phyloP scores from a whole-genome alignment of 1,284 basidiomycete genomes.

The Melampsora abietis-canadensis region DNA sequence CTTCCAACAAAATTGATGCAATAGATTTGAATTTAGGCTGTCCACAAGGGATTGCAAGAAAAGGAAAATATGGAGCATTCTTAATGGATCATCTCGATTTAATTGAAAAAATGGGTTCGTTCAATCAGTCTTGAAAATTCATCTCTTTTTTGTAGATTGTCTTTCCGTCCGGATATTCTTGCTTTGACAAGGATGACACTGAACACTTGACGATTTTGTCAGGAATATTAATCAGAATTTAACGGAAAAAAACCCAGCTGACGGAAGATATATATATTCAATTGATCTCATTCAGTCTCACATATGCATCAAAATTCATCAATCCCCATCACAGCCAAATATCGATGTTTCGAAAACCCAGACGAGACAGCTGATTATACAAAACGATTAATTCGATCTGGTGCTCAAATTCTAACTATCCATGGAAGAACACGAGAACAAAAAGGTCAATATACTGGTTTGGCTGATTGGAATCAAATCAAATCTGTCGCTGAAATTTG shows the following conservation, averaged over 20 bases:
- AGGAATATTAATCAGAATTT: too few relatives aligned
- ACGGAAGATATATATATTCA: too few relatives aligned
- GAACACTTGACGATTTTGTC: background rate
- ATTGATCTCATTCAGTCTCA: slow-evolving; percentile 62
- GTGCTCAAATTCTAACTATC: slow-evolving; percentile 90
- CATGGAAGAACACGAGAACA: slow-evolving; percentile 89
- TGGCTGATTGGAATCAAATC: slow-evolving; percentile 66
- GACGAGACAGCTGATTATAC: slow-evolving; percentile 90
- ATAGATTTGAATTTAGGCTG: slow-evolving; percentile 94
- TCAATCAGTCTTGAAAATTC: background rate
- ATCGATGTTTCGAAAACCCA: slow-evolving; percentile 79
- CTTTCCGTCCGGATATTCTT: background rate
- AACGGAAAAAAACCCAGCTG: too few relatives aligned
- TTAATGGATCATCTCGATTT: slow-evolving; percentile 92
- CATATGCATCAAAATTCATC: slow-evolving; percentile 76
- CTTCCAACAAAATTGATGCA: slow-evolving; percentile 69
- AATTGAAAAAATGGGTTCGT: slow-evolving; percentile 68
- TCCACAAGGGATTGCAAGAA: slow-evolving; percentile 88
- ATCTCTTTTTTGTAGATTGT: background rate
- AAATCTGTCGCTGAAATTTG: background rate
- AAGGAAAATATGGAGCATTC: slow-evolving; percentile 84
- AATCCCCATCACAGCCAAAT: slow-evolving; percentile 92
- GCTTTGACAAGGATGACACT: slow-evolving; percentile 4
- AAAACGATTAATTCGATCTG: slow-evolving; percentile 86
- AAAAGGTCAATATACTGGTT: slow-evolving; percentile 71